These are phyloP conservation scores for Syzygium syzygioides DNA, from an alignment of 441 rosid species.

Conservation along the genomic window DNA sequence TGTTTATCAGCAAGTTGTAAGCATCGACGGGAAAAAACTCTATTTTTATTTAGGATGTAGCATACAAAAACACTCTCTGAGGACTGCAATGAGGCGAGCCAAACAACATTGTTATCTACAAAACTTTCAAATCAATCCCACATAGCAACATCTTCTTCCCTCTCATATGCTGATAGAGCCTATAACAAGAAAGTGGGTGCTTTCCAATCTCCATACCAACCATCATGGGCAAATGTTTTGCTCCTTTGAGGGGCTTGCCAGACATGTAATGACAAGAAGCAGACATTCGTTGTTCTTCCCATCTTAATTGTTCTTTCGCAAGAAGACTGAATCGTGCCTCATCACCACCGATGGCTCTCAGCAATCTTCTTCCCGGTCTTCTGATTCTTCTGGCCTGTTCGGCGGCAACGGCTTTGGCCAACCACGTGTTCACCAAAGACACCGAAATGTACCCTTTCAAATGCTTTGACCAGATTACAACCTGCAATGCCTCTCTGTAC, in stretches of 20 bases:
- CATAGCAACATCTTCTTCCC: not conserved
- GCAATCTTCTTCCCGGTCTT: constrained; percentile 7
- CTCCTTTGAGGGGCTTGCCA: not conserved
- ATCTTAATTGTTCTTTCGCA: not conserved
- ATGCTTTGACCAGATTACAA: constrained; percentile 17
- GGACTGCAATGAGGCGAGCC: not conserved
- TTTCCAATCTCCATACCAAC: constrained; percentile 9
- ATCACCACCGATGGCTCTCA: constrained; percentile 17
- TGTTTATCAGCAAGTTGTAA: constrained; percentile 14
- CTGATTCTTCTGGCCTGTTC: constrained; percentile 6
- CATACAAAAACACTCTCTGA: not conserved
- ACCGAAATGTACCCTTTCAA: constrained; percentile 17
- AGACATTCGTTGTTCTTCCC: not conserved
- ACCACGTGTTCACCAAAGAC: not conserved
- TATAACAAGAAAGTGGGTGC: not conserved
- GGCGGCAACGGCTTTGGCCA: constrained; percentile 5
- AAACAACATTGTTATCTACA: constrained; percentile 14
- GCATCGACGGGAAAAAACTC: constrained; percentile 17
- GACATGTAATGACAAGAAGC: constrained; percentile 19
- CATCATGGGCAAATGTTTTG: not conserved
- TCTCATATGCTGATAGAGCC: not conserved
- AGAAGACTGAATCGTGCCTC: not conserved
- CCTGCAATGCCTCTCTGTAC: constrained; percentile 42
- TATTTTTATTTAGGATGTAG: not conserved
- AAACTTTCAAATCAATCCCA: not conserved